These are phyloP conservation scores for Castanea mollissima DNA, from an alignment of 306 rosid genomes.

Conservation along the genomic window DNA sequence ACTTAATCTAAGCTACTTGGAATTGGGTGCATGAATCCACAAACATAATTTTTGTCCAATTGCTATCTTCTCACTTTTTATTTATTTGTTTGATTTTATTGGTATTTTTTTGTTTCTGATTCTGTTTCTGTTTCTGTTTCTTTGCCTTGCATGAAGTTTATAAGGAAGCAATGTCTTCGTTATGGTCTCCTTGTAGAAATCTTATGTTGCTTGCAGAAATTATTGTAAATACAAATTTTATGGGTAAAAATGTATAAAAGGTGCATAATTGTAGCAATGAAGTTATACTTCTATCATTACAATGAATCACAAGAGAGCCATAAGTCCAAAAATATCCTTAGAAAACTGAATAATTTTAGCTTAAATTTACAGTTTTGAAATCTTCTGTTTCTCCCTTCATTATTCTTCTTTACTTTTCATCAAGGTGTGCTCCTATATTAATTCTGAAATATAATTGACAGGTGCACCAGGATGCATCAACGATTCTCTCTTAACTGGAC, in stretches of 20 bases:
- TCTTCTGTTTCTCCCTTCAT: conserved; percentile 1
- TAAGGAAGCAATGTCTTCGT: background rate
- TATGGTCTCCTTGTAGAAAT: background rate
- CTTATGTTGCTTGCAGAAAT: background rate
- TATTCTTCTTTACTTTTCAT: conserved; percentile 4
- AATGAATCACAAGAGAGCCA: background rate
- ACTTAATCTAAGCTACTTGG: background rate
- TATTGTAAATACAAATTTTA: background rate
- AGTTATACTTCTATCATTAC: background rate
- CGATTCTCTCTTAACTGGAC: conserved; percentile 85
- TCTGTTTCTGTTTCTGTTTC: background rate
- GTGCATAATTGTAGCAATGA: background rate
- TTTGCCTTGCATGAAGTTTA: background rate
- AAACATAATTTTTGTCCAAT: background rate
- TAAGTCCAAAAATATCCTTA: background rate
- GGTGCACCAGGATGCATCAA: conserved; percentile 96
- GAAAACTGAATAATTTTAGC: background rate
- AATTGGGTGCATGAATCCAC: background rate
- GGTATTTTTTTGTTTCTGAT: background rate
- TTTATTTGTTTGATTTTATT: background rate
- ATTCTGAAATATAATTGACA: conserved; percentile 43
- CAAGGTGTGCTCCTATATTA: conserved; percentile 25
- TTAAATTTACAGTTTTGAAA: background rate
- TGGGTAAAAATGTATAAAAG: background rate
- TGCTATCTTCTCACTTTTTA: background rate